phyloP scores from a whole-genome alignment of 228 moss, liverwort and hornwort species.

The Sphagnum fallax region DNA sequence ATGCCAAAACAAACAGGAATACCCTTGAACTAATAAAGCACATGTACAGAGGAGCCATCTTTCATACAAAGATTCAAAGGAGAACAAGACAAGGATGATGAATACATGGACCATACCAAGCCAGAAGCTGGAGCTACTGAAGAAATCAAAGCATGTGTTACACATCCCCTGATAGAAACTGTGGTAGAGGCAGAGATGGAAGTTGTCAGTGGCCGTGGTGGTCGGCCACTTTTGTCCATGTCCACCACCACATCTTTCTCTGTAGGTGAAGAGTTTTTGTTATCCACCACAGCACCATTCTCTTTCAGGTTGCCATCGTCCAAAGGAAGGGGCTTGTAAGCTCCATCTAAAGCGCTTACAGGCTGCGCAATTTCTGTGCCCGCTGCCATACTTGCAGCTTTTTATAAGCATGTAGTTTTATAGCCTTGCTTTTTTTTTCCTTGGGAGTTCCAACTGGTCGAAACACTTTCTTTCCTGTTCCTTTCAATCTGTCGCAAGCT shows the following conservation, averaged over 20 bases:
- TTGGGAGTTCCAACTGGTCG: too few species aligned
- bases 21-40: too few species aligned
- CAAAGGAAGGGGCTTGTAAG: slow-evolving; percentile 54
- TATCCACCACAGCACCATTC: slow-evolving; percentile 67
- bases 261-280: slow-evolving; percentile 7
- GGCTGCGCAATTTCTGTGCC: slow-evolving; percentile 97
- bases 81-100: too few species aligned
- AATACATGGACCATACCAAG: slow-evolving; percentile 15
- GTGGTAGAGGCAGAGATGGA: slow-evolving; percentile 1
- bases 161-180: slow-evolving; percentile 18
- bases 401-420: slow-evolving; percentile 83
- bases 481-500: too few species aligned
- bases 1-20: too few species aligned
- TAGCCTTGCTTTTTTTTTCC: slow-evolving; percentile 14
- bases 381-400: slow-evolving; percentile 73
- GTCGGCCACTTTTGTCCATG: slow-evolving; percentile 15
- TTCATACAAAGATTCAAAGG: too few species aligned
- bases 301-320: slow-evolving; percentile 71
- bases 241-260: slow-evolving; percentile 32
- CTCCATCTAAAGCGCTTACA: slow-evolving; percentile 97
- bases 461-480: too few species aligned
- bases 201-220: slow-evolving; percentile 22
- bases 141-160: slow-evolving; percentile 19
- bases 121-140: slow-evolving; percentile 11
- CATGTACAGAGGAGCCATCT: too few species aligned